Evolutionary conservation across 1,139 yeast species (phyloP), one percentile per base, ranked within the genome.

Genomic region (Geotrichum cucujoidarum): DNA sequence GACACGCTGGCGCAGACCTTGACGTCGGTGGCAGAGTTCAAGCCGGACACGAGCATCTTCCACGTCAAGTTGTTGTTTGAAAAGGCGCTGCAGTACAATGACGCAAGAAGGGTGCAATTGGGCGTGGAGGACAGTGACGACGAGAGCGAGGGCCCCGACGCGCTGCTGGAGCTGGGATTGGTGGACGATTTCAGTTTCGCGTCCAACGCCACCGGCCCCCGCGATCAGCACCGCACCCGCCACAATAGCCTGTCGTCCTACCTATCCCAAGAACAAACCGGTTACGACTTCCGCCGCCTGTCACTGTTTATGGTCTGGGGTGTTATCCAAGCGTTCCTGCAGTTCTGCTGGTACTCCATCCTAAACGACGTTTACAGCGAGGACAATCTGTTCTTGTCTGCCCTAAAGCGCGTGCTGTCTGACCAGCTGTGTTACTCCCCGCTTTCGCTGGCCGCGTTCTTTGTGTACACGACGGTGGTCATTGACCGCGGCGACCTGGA

Each of bases 351-450:
- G 98, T 90, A 90, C 61, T 77, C 80, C 57, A 78, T 90, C 52
- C 72, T 92, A 51, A 90, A 90, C 61, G 70, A 73, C 43, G 79
- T 88, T 47, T 90, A 85, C 22, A 57, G 61, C 16, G 84, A 81
- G 52, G 92, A 86, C 65, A 95, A 95, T 18, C 79, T 84, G 32
- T 75, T 90, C 48, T 79, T 90, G 10, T 87, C 90, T 52, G 95
- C 87, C 13, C 71, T 90, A 34, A 81, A 92, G 53, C 78, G 96
- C 50, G 97, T 88, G 0, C 70, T 90, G 49, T 84, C 95, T 0
- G 98, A 92, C 64, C 97, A 92, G 65, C 68, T 90, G 43, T 77
- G 89, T 52, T 92, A 83, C 62, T 88, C 97, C 1, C 98, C 98
- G 0, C 61, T 90, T 1, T 85, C 95, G 2, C 72, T 92, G 37